Evolutionary conservation across 2,329 filamentous ascomycete genomes (phyloP).

Genomic region (Lachnellula suecica): DNA sequence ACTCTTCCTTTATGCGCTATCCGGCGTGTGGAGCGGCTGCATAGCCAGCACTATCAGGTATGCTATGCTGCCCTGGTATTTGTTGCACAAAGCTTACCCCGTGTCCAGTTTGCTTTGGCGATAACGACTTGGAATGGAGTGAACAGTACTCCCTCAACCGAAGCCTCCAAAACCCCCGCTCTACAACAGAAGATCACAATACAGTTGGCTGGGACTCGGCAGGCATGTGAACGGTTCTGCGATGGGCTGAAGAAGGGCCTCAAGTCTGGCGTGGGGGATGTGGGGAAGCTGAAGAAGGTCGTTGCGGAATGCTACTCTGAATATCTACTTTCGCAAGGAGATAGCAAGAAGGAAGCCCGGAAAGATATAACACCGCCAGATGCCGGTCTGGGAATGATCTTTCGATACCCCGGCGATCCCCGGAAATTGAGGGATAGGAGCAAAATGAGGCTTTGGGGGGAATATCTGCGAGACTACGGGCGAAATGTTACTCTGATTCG

Average conservation of each 20-base stretch:
- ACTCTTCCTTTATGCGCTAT: conserved; percentile 91
- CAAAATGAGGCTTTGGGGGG: conserved; percentile 97
- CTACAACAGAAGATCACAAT: conserved; percentile 85
- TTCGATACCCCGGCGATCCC: conserved; percentile 91
- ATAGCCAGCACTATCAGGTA: conserved; percentile 83
- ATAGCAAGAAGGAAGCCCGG: conserved; percentile 59
- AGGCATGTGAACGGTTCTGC: conserved; percentile 91
- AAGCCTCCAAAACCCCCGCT: conserved; percentile 37
- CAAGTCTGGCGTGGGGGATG: conserved; percentile 81
- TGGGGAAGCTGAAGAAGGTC: conserved; percentile 79
- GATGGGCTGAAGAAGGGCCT: conserved; percentile 91
- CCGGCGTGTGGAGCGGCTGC: conserved; percentile 85
- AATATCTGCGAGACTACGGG: conserved; percentile 94
- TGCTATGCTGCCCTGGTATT: conserved; percentile 10
- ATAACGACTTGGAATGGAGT: conserved; percentile 93
- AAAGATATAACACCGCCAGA: conserved; percentile 61
- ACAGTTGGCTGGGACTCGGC: conserved; percentile 84
- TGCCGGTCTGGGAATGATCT: conserved; percentile 87
- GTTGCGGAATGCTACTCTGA: conserved; percentile 89
- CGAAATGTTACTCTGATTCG: conserved; percentile 89
- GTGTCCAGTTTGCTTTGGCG: conserved; percentile 74
- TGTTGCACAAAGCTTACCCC: conserved; percentile 20
- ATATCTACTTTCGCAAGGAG: conserved; percentile 67
- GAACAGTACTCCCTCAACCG: conserved; percentile 52
- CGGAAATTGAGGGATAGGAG: conserved; percentile 91